Percentiles rank a stretch among this genome's conserved stretches.
Conservation (phyloP, 108 stramenopile genomes). For the Conticribra guillardii region DNA sequence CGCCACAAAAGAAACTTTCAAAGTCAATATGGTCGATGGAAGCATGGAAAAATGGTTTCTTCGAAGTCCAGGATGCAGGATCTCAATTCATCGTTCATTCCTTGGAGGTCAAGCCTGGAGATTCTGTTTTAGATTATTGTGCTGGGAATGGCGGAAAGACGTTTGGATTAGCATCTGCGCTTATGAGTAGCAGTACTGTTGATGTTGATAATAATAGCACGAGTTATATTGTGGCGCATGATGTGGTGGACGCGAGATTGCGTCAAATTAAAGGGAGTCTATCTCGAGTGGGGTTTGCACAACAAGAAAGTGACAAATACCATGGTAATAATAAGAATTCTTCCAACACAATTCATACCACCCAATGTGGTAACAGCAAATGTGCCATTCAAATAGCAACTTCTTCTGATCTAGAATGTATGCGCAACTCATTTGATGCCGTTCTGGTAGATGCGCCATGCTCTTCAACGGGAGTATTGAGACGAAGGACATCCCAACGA, state of each 20-base stretch:
- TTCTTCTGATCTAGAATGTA: slow-evolving; percentile 14
- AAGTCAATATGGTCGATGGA: slow-evolving; percentile 60
- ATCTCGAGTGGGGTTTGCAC: slow-evolving; percentile 39
- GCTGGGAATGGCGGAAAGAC: slow-evolving; percentile 66
- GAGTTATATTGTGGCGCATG: slow-evolving; percentile 51
- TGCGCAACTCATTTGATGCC: slow-evolving; percentile 28
- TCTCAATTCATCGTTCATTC: slow-evolving; percentile 58
- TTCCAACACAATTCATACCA: neutral
- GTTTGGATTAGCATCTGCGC: slow-evolving; percentile 44
- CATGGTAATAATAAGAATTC: neutral
- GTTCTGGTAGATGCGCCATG: slow-evolving; percentile 63
- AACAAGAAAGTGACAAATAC: neutral
- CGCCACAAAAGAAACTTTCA: slow-evolving; percentile 9
- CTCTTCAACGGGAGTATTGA: slow-evolving; percentile 52
- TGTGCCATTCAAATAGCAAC: slow-evolving; percentile 30
- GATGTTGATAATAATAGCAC: neutral
- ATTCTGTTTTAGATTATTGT: slow-evolving; percentile 53
- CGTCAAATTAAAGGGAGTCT: slow-evolving; percentile 57
- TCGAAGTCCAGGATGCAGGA: slow-evolving; percentile 65
- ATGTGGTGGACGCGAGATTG: slow-evolving; percentile 47
- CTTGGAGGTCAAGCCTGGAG: slow-evolving; percentile 32
- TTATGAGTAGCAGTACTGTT: slow-evolving; percentile 5
- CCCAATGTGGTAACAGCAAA: neutral
- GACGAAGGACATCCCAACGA: slow-evolving; percentile 54
- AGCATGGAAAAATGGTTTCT: slow-evolving; percentile 56